Percentiles rank a stretch among this genome's conserved stretches.
These are phyloP conservation scores for Helianthus annuus DNA, from an alignment of 129 eudicot species.

Conservation along the genomic window HanXRQr2.0-SUNRISE NC_035445.2:63252089-63252588, in stretches of 20 bases:
- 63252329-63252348: conserved; percentile 30
- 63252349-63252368: background rate
- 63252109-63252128: background rate
- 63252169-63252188: conserved; percentile 42
- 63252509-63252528: too few relatives aligned
- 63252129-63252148: background rate
- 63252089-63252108: background rate
- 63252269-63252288: conserved; percentile 27
- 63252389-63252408: background rate
- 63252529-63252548: too few relatives aligned
- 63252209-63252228: conserved; percentile 46
- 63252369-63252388: background rate
- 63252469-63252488: too few relatives aligned
- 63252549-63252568: too few relatives aligned
- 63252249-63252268: conserved; percentile 41
- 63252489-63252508: too few relatives aligned
- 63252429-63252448: too few relatives aligned
- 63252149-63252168: conserved; percentile 47
- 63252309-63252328: conserved; percentile 11
- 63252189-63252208: conserved; percentile 38
- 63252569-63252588: too few relatives aligned
- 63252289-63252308: conserved; percentile 15
- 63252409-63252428: background rate
- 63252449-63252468: too few relatives aligned
- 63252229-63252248: conserved; percentile 42